Evolutionary conservation across 306 rosid genomes (phyloP).

Genomic region (Malus orientalis): DNA sequence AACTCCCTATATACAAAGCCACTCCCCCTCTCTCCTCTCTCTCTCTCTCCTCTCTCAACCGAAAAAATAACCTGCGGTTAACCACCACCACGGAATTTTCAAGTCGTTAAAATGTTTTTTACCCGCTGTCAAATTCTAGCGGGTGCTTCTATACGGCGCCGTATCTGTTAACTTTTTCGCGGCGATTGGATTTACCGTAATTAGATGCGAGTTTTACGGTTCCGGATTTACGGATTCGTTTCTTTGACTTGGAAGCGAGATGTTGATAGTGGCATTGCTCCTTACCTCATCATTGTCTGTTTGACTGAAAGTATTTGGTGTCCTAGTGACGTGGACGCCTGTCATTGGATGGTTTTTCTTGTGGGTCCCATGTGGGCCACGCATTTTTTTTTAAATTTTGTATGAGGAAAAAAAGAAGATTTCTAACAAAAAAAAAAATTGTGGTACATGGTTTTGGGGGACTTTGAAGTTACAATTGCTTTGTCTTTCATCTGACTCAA

Average conservation of each 20-base stretch:
- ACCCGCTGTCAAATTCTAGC: conserved; percentile 14
- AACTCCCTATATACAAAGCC: conserved; percentile 30
- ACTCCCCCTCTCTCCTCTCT: conserved; percentile 17
- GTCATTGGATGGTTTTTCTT: conserved; percentile 18
- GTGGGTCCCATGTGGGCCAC: conserved; percentile 23
- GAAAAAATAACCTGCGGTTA: conserved; percentile 31
- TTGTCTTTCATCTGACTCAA: conserved; percentile 7
- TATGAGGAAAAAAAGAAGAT: background rate
- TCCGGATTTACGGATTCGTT: background rate
- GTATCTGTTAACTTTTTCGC: background rate
- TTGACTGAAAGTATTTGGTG: conserved; percentile 40
- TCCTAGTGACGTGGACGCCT: conserved; percentile 18
- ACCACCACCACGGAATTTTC: conserved; percentile 42
- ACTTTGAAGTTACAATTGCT: conserved; percentile 6
- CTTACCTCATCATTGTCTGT: conserved; percentile 16
- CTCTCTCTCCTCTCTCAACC: conserved; percentile 7
- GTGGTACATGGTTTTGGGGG: background rate
- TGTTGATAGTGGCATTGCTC: conserved; percentile 12
- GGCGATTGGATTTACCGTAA: background rate
- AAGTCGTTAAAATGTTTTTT: background rate
- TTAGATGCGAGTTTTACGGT: conserved; percentile 14
- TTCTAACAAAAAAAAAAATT: background rate
- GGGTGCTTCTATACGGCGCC: conserved; percentile 3
- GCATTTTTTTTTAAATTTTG: background rate
- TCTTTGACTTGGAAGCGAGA: background rate